phyloP scores from a whole-genome alignment of 1,284 basidiomycete species.

The Inonotus hispidus region DNA sequence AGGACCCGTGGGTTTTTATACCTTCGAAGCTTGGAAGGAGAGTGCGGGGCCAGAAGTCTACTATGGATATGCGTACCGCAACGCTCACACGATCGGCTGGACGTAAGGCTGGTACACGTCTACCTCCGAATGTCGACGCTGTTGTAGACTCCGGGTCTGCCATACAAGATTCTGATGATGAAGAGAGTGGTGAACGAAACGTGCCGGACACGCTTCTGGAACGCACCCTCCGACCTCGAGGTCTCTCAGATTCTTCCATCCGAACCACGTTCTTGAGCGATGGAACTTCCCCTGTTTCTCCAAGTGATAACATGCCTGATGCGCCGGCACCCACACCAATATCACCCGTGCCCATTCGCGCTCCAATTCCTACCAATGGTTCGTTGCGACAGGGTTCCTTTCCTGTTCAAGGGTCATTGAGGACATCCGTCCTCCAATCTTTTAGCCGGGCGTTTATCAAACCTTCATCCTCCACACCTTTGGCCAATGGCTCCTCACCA shows the following conservation, averaged over 20 bases:
- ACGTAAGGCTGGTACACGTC: constrained; percentile 16
- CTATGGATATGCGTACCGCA: constrained; percentile 18
- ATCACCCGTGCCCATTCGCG: constrained; percentile 9
- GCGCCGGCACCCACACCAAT: constrained; percentile 5
- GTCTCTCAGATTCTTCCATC: constrained; percentile 87
- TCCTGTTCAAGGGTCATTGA: not conserved
- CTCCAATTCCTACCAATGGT: not conserved
- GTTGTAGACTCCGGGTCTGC: constrained; percentile 56
- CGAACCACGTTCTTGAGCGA: constrained; percentile 73
- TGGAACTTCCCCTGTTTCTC: constrained; percentile 30
- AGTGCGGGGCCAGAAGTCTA: constrained; percentile 32
- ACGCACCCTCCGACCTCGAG: constrained; percentile 68
- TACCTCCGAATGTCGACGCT: constrained; percentile 72
- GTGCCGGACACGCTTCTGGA: constrained; percentile 47
- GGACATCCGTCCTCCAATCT: constrained; percentile 12
- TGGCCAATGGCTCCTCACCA: not conserved
- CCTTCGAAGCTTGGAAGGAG: constrained; percentile 33
- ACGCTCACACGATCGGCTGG: constrained; percentile 16
- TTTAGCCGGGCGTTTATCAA: constrained; percentile 16
- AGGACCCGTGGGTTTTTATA: constrained; percentile 64
- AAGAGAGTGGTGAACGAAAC: constrained; percentile 31
- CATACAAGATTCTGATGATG: constrained; percentile 28
- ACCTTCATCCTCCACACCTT: constrained; percentile 10
- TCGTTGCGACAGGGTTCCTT: constrained; percentile 8
- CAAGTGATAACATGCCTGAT: constrained; percentile 1